Evolutionary conservation across 2,329 filamentous ascomycete species (phyloP), one percentile per base, ranked within the genome.

Genomic region (Colletotrichum tabaci): DNA sequence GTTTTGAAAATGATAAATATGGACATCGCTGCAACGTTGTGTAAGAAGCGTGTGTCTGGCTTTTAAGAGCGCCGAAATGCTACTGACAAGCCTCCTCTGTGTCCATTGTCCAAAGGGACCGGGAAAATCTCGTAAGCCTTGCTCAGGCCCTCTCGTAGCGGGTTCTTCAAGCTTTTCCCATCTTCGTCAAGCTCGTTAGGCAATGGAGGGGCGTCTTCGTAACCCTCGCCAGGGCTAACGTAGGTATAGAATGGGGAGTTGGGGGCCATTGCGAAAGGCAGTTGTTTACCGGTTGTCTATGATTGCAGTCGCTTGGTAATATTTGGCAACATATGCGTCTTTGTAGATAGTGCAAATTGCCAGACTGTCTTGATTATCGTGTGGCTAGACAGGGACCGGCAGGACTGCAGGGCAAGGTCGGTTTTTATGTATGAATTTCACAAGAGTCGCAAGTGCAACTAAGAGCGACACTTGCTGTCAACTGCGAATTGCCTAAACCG

Each of bases 1-100:
- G 55, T 84, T 86, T 77, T 91, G 89, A 74, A 91, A 89, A 81
- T 94, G 94, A 82, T 98, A 98, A 76, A 98, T 91, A 81, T 98
- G 95, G 18, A 97, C 82, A 79, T 98, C 95, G 75, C 88, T 91
- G 64, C 30, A 13, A 3, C 23, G 35, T 38, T n/a, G 6, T 40
- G 21, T 68, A 56, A 66, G 30, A 13, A 46, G 13, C 21, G 21
- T 13, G 21, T 50, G 23, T 16, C n/a, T 56, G 23, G 16, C 16
- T 12, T 53, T 16, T 13, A 10, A 23, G 47, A 35, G n/a, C 12
- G 23, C 49, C 5, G 38, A 55, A 18, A 42, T 12, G 21, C 50
- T n/a, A 83, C 87, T 80, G 73, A 91, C 89, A 98, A 98, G 13
- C 91, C 95, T 47, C 93, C 93, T 7, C 90, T 87, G 2, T 78